A percentile compares a stretch with the other conserved stretches of the same genome.
These are phyloP conservation scores for Letharia lupina DNA, from an alignment of 495 filamentous ascomycete genomes.

Conservation along the genomic window DNA sequence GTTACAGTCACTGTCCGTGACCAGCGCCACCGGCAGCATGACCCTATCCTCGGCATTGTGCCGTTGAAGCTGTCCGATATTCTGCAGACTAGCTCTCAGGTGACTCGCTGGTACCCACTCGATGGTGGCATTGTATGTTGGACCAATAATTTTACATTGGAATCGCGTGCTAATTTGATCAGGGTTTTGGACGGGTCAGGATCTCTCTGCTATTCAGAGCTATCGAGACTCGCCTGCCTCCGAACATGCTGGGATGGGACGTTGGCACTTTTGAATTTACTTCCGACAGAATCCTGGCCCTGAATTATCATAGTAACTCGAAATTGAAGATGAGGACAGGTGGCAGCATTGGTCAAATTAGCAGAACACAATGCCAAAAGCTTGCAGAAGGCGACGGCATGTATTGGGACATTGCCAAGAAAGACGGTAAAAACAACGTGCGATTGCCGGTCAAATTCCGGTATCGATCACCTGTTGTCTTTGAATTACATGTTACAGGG, in stretches of 20 bases:
- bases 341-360: slow-evolving; percentile 67
- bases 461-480: slow-evolving; percentile 78
- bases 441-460: slow-evolving; percentile 80
- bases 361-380: slow-evolving; percentile 46
- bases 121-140: slow-evolving; percentile 49
- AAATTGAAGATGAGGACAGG: slow-evolving; percentile 76
- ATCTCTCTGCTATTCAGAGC: slow-evolving; percentile 82
- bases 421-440: slow-evolving; percentile 47
- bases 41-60: slow-evolving; percentile 87
- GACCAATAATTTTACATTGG: slow-evolving; percentile 33
- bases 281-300: slow-evolving; percentile 54
- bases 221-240: slow-evolving; percentile 74
- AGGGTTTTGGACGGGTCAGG: slow-evolving; percentile 82
- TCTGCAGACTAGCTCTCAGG: slow-evolving; percentile 75
- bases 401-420: slow-evolving; percentile 58
- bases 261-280: slow-evolving; percentile 87
- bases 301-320: slow-evolving; percentile 46
- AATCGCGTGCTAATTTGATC: slow-evolving; percentile 51
- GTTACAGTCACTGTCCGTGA: slow-evolving; percentile 84
- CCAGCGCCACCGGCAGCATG: slow-evolving; percentile 79
- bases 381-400: slow-evolving; percentile 52
- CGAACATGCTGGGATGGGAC: slow-evolving; percentile 79
- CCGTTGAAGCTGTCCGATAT: slow-evolving; percentile 80
- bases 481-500: slow-evolving; percentile 66
- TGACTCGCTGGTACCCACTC: slow-evolving; percentile 59